Evolutionary conservation across 2,329 filamentous ascomycete species (phyloP), one percentile per base, ranked within the genome.

Genomic region (Torrubiella hemipterigena): DNA sequence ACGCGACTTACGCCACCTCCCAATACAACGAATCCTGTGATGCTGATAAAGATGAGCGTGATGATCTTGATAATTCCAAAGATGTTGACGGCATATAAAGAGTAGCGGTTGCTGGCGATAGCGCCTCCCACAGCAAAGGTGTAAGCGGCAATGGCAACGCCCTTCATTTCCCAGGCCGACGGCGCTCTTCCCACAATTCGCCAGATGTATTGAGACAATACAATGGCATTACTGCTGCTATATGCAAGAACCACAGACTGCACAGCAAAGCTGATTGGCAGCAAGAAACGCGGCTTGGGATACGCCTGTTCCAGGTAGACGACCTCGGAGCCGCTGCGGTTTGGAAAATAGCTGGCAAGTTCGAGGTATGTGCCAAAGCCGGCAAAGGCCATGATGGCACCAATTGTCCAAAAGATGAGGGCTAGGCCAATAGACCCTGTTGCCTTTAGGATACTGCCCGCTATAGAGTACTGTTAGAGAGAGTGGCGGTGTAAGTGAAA

Each of bases 271-370:
- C 72, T 60, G 0, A 71, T 70, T 0, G 76, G 73, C 29, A 81
- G 71, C 37, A 81, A 63, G 44, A 73, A 77, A 33, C 61, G 67
- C 0, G 77, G 77, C 2, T 72, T 61, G 1, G 75, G 75, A 38
- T 68, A 82, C 0, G 73, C 70, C 43, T 81, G 77, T 41, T 81
- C 77, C 0, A 81, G 61, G 40, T 79, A 81, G 0, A 77, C 76
- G 0, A 77, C 75, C 42, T 81, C 73, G 0, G 67, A 66, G 0
- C 76, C 77, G 3, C 70, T 77, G 7, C 77, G 67, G 43, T 69
- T 79, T 1, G 76, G 75, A 36, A 81, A 81, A 38, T 74, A 80
- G 1, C 70, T 62, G 0, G 73, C 66, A 11, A 70, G 67, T 43
- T 81, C 77, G 7, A 80, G 65, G 34, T 80, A 80, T 0, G 77